Evolutionary conservation across 352 stramenopile genomes (phyloP).

Genomic region (Paralagenidium karlingii): DNA sequence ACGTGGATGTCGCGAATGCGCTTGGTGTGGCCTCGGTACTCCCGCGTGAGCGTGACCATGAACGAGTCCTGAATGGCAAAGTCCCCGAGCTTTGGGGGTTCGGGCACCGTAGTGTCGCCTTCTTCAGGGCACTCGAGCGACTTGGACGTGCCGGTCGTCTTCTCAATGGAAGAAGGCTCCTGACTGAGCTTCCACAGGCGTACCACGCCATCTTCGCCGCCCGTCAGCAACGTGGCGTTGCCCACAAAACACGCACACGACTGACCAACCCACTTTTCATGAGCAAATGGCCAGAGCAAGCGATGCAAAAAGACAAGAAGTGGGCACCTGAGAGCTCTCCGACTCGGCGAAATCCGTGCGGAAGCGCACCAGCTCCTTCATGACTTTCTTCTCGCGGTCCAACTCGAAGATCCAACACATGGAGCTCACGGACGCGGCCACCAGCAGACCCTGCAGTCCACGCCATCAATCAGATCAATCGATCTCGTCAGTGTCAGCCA

Average conservation of each 20-base stretch:
- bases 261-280: constrained; percentile 11
- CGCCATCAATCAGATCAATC: too few relatives aligned
- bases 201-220: constrained; percentile 71
- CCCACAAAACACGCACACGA: constrained; percentile 64
- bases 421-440: constrained; percentile 63
- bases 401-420: constrained; percentile 68
- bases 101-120: constrained; percentile 8
- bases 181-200: constrained; percentile 49
- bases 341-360: constrained; percentile 63
- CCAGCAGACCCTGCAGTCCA: constrained; percentile 39
- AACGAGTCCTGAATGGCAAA: constrained; percentile 26
- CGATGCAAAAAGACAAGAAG: neutral
- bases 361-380: constrained; percentile 66
- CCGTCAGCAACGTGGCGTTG: constrained; percentile 63
- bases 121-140: constrained; percentile 17
- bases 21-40: constrained; percentile 67
- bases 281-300: neutral
- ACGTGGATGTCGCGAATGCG: constrained; percentile 74
- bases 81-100: constrained; percentile 43
- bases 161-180: constrained; percentile 33
- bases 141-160: constrained; percentile 19
- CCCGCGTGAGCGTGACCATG: constrained; percentile 50
- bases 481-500: too few relatives aligned
- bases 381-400: constrained; percentile 34
- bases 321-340: constrained; percentile 50